Evolutionary conservation across 768 basidiomycete species (phyloP).

Genomic region (Polyporus arcularius): DNA sequence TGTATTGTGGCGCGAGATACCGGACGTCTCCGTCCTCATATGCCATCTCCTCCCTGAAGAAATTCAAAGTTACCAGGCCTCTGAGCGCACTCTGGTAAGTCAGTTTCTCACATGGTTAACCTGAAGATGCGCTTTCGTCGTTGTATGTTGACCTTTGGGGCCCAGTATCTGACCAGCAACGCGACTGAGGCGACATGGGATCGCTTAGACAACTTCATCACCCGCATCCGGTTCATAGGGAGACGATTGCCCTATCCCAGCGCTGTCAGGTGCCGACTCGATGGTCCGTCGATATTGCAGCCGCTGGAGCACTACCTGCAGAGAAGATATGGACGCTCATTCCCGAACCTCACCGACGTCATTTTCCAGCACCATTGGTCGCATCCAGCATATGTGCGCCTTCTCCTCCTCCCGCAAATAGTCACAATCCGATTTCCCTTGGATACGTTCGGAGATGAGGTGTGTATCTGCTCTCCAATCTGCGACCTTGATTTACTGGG

Average conservation of each 20-base stretch:
- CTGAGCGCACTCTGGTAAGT: too few species aligned
- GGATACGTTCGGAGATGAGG: not conserved
- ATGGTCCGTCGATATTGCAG: not conserved
- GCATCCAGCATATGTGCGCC: not conserved
- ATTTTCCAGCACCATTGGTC: not conserved
- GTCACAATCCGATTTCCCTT: not conserved
- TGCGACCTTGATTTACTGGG: too few species aligned
- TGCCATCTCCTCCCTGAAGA: not conserved
- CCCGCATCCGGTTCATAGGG: not conserved
- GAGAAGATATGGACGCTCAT: not conserved
- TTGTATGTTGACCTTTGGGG: too few species aligned
- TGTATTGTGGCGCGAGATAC: conserved; percentile 2
- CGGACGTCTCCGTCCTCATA: conserved; percentile 1
- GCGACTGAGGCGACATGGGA: not conserved
- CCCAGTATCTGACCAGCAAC: not conserved
- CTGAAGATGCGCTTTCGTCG: too few species aligned
- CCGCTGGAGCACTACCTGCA: too few species aligned
- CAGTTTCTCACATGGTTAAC: too few species aligned
- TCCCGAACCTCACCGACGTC: not conserved
- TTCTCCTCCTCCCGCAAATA: not conserved
- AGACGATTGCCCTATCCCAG: not conserved
- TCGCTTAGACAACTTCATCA: not conserved
- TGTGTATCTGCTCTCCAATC: too few species aligned
- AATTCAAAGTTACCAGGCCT: too few species aligned
- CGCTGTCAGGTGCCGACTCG: not conserved